Base-by-base conservation (phyloP, 768 basidiomycete species). In the Kwoniella mangroviensis region DNA sequence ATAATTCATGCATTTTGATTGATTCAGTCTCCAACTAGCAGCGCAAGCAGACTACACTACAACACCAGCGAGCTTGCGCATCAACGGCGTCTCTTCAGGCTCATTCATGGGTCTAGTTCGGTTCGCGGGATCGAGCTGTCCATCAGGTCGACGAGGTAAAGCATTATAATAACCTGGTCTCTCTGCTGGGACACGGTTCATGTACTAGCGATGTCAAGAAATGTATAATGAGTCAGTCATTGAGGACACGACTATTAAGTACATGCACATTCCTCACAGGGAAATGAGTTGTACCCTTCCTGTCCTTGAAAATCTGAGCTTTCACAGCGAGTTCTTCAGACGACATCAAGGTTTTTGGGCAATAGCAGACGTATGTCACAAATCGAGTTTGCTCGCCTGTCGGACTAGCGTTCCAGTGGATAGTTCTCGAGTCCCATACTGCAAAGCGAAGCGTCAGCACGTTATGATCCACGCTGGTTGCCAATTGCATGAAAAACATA, bases 331-430 rank as follows among this genome's bases (percentile, higher is more conserved):
- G 52, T 52, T 69, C 63, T 13, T 59, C 68, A 28, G 69, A 3
- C 13, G 63, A 54, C 67, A 69, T 69, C 13, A 52, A 41, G 9
- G 22, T 15, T 42, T 59, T 55, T 13, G 71, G 71, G 15, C 45
- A 57, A 49, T 73, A 73, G n/a, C 71, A 59, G 9, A 73, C 71
- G 43, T 73, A 73, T 15, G 58, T 54, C 1, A 58, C 65, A 61
- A 78, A 68, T 10, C 80, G 68, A 22, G 74, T 70, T 41, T 70
- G 75, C 6, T 67, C 52, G 6, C 69, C 74, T 34, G 62, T 63
- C 1, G 80, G 78, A 28, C 72, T 65, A 12, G 74, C 65, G 45
- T 79, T 79, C 75, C 79, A 81, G 60, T 79, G 75, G 15, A 74
- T 64, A 0, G 72, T 74, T 34, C 73, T 28, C 9, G 65, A 64